A percentile compares a stretch with the other conserved stretches of the same genome.
Evolutionary conservation across 208 protist genomes (phyloP).

Genomic region (Leishmania gerbilli): DNA sequence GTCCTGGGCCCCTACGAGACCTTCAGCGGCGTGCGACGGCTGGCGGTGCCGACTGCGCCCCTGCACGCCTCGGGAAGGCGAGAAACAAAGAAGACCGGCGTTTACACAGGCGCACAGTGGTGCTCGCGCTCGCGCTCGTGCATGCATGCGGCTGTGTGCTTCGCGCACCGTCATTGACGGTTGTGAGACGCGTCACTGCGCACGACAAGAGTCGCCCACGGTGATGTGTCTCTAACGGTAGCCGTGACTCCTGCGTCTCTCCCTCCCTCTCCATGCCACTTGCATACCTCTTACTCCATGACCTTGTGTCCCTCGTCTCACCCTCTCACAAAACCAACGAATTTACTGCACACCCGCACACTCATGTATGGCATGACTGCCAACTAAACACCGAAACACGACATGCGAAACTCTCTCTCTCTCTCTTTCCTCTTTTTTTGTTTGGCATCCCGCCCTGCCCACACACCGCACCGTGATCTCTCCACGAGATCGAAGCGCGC

Average conservation of each 20-base stretch:
- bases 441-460: no score
- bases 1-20: not conserved
- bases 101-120: not conserved
- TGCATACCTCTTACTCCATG: not conserved
- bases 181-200: not conserved
- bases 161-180: not conserved
- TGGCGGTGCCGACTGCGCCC: not conserved
- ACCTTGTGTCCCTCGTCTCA: not conserved
- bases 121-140: not conserved
- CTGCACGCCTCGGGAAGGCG: not conserved
- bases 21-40: not conserved
- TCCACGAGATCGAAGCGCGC: not conserved
- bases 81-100: not conserved
- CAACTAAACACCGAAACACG: not conserved
- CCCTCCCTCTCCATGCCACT: not conserved
- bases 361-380: not conserved
- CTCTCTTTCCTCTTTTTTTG: not conserved
- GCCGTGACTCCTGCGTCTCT: not conserved
- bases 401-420: no score
- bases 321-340: not conserved
- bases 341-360: not conserved
- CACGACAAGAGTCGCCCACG: not conserved
- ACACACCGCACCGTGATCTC: not conserved
- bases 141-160: not conserved
- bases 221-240: not conserved